Conservation (phyloP, 192 early-diverging fungal species). For the Kickxella alabastrina region DNA sequence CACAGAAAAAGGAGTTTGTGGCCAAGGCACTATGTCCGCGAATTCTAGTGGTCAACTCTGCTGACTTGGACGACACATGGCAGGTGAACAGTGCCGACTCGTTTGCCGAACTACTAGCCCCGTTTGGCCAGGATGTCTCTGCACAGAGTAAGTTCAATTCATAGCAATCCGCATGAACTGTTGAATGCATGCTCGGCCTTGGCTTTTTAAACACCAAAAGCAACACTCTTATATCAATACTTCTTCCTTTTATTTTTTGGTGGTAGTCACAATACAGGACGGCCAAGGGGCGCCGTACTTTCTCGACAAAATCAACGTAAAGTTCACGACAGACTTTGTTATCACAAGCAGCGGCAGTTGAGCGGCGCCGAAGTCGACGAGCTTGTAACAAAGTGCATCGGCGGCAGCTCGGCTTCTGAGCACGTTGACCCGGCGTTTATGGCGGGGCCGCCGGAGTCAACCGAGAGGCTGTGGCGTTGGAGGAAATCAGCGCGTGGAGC, state of each 20-base stretch:
- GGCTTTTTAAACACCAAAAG: background rate
- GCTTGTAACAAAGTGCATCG: conserved; percentile 12
- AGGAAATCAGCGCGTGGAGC: conserved; percentile 39
- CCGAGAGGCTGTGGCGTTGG: conserved; percentile 7
- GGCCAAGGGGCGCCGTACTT: conserved; percentile 50
- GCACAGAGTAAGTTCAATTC: conserved; percentile 33
- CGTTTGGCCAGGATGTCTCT: conserved; percentile 50
- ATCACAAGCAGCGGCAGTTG: conserved; percentile 12
- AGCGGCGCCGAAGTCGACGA: conserved; percentile 24
- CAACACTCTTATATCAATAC: conserved; percentile 4
- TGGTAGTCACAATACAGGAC: conserved; percentile 51
- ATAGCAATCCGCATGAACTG: background rate
- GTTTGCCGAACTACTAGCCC: conserved; percentile 46
- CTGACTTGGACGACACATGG: conserved; percentile 23
- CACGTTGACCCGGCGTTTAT: conserved; percentile 15
- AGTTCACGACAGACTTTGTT: conserved; percentile 34
- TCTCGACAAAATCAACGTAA: conserved; percentile 44
- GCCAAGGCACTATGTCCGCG: conserved; percentile 50
- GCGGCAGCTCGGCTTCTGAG: conserved; percentile 1
- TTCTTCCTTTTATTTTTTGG: background rate
- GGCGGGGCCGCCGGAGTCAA: conserved; percentile 7
- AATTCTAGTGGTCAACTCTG: conserved; percentile 33
- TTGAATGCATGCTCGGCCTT: too few relatives aligned
- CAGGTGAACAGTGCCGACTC: conserved; percentile 28
- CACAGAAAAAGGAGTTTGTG: conserved; percentile 46